phyloP scores from a whole-genome alignment of 495 filamentous ascomycete genomes.

The Oidiodendron maius region DNA sequence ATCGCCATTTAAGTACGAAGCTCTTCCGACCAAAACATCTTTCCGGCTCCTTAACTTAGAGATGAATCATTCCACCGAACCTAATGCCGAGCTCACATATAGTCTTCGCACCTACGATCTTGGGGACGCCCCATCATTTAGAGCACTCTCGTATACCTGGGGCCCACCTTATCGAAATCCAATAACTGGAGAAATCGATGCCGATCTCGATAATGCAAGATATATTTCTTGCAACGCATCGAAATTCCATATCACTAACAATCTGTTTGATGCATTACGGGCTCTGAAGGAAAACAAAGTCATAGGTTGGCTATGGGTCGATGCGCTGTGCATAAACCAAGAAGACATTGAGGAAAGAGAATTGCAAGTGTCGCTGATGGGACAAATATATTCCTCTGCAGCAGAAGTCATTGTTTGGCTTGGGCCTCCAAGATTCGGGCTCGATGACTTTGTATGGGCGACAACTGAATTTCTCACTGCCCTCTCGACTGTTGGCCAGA shows the following conservation, averaged over 20 bases:
- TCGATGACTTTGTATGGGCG: not conserved
- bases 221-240: not conserved
- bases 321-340: slow-evolving; percentile 14
- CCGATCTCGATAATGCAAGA: not conserved
- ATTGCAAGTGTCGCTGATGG: slow-evolving; percentile 6
- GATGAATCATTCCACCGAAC: not conserved
- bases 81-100: not conserved
- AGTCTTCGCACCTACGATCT: not conserved
- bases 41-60: not conserved
- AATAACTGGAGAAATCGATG: not conserved
- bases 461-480: not conserved
- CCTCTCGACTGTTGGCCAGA: too few species aligned
- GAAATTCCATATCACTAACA: not conserved
- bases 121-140: not conserved
- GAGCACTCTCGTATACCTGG: not conserved
- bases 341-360: slow-evolving; percentile 8
- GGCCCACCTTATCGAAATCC: not conserved
- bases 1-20: not conserved
- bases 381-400: not conserved
- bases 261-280: not conserved
- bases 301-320: slow-evolving; percentile 8
- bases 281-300: not conserved
- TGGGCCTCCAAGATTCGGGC: not conserved
- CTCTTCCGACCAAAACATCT: not conserved
- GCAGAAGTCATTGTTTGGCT: not conserved